Evolutionary conservation across 441 rosid genomes (phyloP).

Genomic region (Eutrema salsugineum): DNA sequence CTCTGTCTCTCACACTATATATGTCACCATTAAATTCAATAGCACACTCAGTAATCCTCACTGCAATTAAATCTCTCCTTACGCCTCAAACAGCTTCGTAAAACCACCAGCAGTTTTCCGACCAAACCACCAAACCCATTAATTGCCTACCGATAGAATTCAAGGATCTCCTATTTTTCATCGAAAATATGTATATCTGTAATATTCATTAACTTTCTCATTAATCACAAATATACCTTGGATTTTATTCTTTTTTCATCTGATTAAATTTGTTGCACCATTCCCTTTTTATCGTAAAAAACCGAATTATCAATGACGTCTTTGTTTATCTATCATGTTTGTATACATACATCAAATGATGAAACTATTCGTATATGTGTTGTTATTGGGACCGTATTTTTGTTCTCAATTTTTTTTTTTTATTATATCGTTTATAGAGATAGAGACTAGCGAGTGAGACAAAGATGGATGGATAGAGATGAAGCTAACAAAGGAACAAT

Average conservation of each 20-base stretch:
- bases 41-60: neutral
- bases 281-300: neutral
- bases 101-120: slow-evolving; percentile 5
- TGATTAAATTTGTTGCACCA: neutral
- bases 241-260: neutral
- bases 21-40: neutral
- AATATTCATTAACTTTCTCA: neutral
- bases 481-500: neutral
- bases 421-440: neutral
- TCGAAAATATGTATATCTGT: neutral
- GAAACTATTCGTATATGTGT: neutral
- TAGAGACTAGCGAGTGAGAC: neutral
- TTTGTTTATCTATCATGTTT: neutral
- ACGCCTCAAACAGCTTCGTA: neutral
- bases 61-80: neutral
- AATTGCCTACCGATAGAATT: neutral
- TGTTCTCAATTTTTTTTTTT: neutral
- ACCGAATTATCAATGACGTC: neutral
- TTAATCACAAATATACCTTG: neutral
- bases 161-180: too few species aligned
- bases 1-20: neutral
- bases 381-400: neutral
- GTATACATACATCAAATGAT: neutral
- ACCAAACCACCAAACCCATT: neutral
- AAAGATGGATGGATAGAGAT: neutral